Evolutionary conservation across 2,329 filamentous ascomycete genomes (phyloP), one percentile per base, ranked within the genome.

Genomic region (Basipetospora chlamydospora): DNA sequence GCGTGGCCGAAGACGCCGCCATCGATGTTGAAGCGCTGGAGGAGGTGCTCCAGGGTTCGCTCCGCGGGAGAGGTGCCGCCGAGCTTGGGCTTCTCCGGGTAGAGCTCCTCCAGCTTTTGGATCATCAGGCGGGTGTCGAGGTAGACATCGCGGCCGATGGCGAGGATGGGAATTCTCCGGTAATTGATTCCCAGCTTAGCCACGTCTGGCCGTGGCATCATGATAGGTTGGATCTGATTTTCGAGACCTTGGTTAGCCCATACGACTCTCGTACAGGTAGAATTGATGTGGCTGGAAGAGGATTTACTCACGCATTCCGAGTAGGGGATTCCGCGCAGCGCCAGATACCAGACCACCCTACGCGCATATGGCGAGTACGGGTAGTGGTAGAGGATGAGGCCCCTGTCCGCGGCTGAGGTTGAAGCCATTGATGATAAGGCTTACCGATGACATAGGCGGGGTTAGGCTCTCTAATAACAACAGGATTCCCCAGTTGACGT

Each of bases 101-200:
- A 72, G 25, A 68, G 56, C 2, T 58, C 46, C 46, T 82, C 74
- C 1, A 85, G 69, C 51, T 74, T 77, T 18, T 54, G 54, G 15
- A 85, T 53, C 46, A 84, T 83, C 16, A 83, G 66, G 3, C 75
- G 70, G 2, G 75, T 76, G 59, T 85, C 80, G 41, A 73, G 60
- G 57, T 82, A 84, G 29, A 85, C 58, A 48, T 81, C 71, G 5
- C 69, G 62, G 12, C 76, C 78, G 44, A 83, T 73, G 16, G 72
- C 58, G 35, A 84, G 55, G 35, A 84, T 49, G 2, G 80, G 80
- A 39, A 83, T 82, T 39, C 80, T 76, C 4, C 79, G 69, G 55
- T 86, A 78, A 6, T 61, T 58, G 38, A 83, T 63, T 18, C 74
- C 76, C 11, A 85, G 63, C 2, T 60, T 57, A 13, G 59, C 54